These are phyloP conservation scores for Apiotrichum sp. DNA, from an alignment of 1,284 basidiomycete species.

Conservation along the genomic window DNA sequence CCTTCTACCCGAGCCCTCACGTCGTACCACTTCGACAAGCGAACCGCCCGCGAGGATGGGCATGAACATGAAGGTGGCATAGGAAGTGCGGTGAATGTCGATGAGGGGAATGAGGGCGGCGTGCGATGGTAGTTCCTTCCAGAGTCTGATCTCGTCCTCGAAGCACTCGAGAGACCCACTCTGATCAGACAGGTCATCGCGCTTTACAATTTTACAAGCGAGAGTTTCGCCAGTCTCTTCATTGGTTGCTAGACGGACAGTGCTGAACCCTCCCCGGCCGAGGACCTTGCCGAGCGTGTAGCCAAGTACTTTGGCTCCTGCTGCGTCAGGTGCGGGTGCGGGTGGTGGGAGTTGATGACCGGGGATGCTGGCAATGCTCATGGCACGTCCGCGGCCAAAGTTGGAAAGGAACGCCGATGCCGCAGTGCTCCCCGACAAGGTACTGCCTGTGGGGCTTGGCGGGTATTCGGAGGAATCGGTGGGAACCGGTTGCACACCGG, in stretches of 20 bases:
- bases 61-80: slow-evolving; percentile 74
- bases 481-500: slow-evolving; percentile 14
- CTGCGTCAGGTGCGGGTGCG: slow-evolving; percentile 45
- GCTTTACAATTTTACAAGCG: slow-evolving; percentile 71
- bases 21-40: slow-evolving; percentile 72
- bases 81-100: slow-evolving; percentile 56
- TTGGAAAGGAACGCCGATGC: slow-evolving; percentile 56
- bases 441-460: slow-evolving; percentile 28
- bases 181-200: slow-evolving; percentile 43
- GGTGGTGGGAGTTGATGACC: not conserved
- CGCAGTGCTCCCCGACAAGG: slow-evolving; percentile 54
- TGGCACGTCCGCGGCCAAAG: slow-evolving; percentile 47
- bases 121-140: slow-evolving; percentile 56
- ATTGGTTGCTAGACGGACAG: slow-evolving; percentile 67
- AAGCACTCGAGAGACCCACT: slow-evolving; percentile 52
- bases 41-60: slow-evolving; percentile 77
- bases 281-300: slow-evolving; percentile 73
- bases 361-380: slow-evolving; percentile 48
- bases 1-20: slow-evolving; percentile 53
- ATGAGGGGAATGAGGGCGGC: slow-evolving; percentile 71
- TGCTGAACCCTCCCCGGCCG: slow-evolving; percentile 80
- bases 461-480: slow-evolving; percentile 11
- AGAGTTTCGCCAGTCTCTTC: slow-evolving; percentile 58
- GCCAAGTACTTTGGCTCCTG: slow-evolving; percentile 39
- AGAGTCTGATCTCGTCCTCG: slow-evolving; percentile 70